Base-by-base conservation (phyloP, 1,284 basidiomycete species). In the Fomitopsis palustris region DNA sequence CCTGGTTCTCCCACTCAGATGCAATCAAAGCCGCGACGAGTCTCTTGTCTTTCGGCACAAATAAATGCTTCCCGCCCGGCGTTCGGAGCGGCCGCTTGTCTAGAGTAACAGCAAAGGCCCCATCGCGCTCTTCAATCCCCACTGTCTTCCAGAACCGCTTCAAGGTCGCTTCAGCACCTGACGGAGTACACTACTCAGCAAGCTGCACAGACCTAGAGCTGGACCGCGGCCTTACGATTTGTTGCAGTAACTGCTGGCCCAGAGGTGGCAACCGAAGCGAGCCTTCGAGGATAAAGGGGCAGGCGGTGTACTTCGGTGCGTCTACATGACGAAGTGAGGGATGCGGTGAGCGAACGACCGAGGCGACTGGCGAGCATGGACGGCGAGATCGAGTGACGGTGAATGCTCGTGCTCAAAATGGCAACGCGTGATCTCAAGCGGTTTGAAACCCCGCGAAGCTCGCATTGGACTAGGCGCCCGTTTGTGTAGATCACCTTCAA, bases 1-100 rank as follows among this genome's bases (percentile, higher is more conserved):
- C 87, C 77, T 98, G 96, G 70, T 92, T 93, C 70, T 97, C 93
- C 96, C 96, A 99, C 77, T 99, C 96, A 60, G 90, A 84, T 10
- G 95, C 96, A 64, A 99, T 89, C 58, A 98, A 81, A 1, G 90
- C 81, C 1, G 96, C 95, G 19, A 92, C 79, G 35, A 96, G 72
- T 49, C 80, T 75, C 66, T 93, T 90, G 59, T 86, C 78, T 39
- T 77, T 73, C 0, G 95, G 95, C 17, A 99, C 70, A 27, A 87
- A 71, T 33, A 99, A 76, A 6, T 80, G 80, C 38, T 87, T 84
- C 6, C 96, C 95, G 0, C 79, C 82, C 0, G 96, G 95, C 17
- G 96, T 98, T 72, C 92, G 95, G 58, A 99, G 81, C 0, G 91
- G 78, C 27, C 95, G 85, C 61, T 85, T 83, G 78, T 99, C 96